Evolutionary conservation across 768 basidiomycete species (phyloP).

Genomic region (Tricholomella constricta): DNA sequence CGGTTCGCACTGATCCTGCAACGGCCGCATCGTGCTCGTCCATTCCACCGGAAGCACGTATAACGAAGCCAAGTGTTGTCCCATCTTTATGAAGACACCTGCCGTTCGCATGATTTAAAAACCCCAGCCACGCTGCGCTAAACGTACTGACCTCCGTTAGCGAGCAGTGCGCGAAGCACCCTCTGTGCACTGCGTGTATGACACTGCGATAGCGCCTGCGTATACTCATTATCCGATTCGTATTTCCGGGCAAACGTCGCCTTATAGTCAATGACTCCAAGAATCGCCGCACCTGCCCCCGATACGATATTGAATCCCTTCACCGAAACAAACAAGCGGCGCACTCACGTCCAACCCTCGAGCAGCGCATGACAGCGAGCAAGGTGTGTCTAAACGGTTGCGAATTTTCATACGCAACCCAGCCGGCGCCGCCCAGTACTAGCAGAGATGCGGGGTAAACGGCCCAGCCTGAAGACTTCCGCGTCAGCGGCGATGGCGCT

Average conservation of each 20-base stretch:
- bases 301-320: constrained; percentile 23
- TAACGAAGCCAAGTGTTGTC: constrained; percentile 82
- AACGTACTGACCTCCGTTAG: constrained; percentile 72
- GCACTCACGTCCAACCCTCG: constrained; percentile 67
- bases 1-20: constrained; percentile 93
- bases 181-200: constrained; percentile 82
- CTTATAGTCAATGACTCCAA: constrained; percentile 74
- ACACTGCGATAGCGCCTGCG: constrained; percentile 68
- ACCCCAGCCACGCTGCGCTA: not conserved
- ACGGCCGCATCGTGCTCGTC: constrained; percentile 51
- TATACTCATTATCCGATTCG: constrained; percentile 48
- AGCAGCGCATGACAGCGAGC: constrained; percentile 78
- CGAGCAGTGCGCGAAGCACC: constrained; percentile 80
- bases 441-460: constrained; percentile 39
- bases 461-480: constrained; percentile 29
- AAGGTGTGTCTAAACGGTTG: constrained; percentile 75
- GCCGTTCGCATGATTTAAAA: not conserved
- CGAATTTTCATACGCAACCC: constrained; percentile 63
- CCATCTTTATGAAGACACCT: constrained; percentile 88
- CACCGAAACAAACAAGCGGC: constrained; percentile 10
- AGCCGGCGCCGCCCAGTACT: constrained; percentile 37
- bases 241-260: constrained; percentile 58
- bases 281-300: constrained; percentile 57
- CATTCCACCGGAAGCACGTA: constrained; percentile 54
- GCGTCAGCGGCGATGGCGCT: not conserved